Base-by-base conservation (phyloP, 2,329 filamentous ascomycete species). In the Xylariaceae sp. region DNA sequence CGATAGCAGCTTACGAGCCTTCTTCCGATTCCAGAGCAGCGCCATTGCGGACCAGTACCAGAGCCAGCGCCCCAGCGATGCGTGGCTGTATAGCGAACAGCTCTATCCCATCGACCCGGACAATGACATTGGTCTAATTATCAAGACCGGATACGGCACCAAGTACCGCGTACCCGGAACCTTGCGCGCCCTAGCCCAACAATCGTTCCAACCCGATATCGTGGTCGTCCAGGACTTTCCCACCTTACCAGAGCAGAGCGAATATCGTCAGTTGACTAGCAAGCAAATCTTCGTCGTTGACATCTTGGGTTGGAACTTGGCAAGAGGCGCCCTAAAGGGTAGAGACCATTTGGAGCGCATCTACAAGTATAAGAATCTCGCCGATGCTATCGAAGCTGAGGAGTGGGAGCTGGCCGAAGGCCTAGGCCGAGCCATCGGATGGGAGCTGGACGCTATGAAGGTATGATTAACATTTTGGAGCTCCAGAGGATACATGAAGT, bases 61-160 rank as follows among this genome's bases (percentile, higher is more conserved):
- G 53, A 65, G 65, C 35, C 62, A 61, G 48, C 63, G 63, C 52
- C 70, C 71, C 3, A 68, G 69, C 66, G 78, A 80, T 58, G 73
- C 74, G 35, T 79, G 77, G 74, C 70, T 81, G 15, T 72, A 71
- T 64, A 63, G 69, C 64, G 64, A 71, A 54, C 73, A 73, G n/a
- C 63, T 62, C n/a, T 75, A 76, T 57, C 74, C 77, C 2, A 70
- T 82, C 57, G 74, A 81, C 57, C 69, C 78, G 42, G 70, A 71
- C 55, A 71, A 72, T 44, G 80, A 83, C 57, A 75, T 82, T 6
- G 79, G 76, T 37, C 74, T 80, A 62, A 75, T 84, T 53, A 71
- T 84, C 64, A 84, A 84, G 71, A 83, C 81, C 3, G 81, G 81
- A 35, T 83, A 81, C 66, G 81, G 81, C 56, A 83, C 81, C 15